Base-by-base conservation (phyloP, 352 stramenopile species). In the Globisporangium radiosum region DNA sequence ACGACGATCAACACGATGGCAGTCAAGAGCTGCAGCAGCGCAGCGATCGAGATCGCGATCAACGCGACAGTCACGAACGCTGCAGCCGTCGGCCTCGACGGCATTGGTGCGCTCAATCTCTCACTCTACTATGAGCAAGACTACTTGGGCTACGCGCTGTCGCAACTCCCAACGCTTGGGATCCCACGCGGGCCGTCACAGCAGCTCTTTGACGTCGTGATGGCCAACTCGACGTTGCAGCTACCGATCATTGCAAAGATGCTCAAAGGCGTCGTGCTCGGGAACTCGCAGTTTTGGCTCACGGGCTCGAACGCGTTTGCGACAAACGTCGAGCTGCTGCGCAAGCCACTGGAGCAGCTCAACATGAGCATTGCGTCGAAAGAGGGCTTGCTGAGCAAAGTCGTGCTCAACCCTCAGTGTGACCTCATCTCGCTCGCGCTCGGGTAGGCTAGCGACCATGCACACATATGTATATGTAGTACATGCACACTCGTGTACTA, bases 31-130 rank as follows among this genome's bases (percentile, higher is more conserved):
- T 62, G 70, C 53, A 70, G 70, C 56, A 54, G 69, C 59, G 77
- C 75, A 59, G 60, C 73, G 37, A 49, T 62, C 43, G 17, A 62
- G 38, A 81, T 88, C 55, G 60, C 71, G 54, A 78, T 87, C 65
- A 89, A 91, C 64, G 72, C 81, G 57, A 87, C 71, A 13, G 57
- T 89, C 40, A 65, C 42, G 14, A 65, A 65, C 52, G 39, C 33
- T 7, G 59, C 45, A 45, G 42, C 50, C 38, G 38, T 64, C 5
- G 59, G 59, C 3, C 38, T 64, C 44, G 15, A 52, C 38, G 59
- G 79, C 60, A 73, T 91, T 37, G 81, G 77, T 45, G 62, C 68
- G 49, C 73, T 91, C 50, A 91, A 89, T 62, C 61, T 91, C 62
- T 87, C 68, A 15, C 59, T 91, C 39, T 88, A 88, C 72, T 86